phyloP scores from a whole-genome alignment of 495 filamentous ascomycete genomes.

The Amniculicola lignicola region DNA sequence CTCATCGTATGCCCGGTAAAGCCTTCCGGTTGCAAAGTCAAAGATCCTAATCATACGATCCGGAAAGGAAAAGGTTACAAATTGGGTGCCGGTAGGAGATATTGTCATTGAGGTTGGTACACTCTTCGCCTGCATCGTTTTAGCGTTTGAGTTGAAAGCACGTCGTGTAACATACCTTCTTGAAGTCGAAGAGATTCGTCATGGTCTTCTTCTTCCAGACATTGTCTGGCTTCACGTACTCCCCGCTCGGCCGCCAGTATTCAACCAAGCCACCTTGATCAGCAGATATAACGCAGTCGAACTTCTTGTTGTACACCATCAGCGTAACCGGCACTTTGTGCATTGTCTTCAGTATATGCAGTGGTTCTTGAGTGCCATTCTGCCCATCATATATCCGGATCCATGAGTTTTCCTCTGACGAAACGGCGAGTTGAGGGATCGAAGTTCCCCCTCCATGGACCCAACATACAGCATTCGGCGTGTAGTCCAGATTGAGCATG shows the following conservation, averaged over 20 bases:
- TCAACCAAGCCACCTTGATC: constrained; percentile 94
- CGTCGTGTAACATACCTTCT: constrained; percentile 48
- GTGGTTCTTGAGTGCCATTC: constrained; percentile 68
- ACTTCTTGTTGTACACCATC: constrained; percentile 85
- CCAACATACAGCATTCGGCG: constrained; percentile 84
- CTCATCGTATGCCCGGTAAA: constrained; percentile 91
- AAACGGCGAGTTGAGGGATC: constrained; percentile 82
- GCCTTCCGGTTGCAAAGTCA: constrained; percentile 82
- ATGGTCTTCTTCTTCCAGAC: constrained; percentile 90
- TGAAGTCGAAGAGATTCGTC: constrained; percentile 94
- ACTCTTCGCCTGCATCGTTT: constrained; percentile 64
- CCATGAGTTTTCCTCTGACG: constrained; percentile 65
- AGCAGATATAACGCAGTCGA: constrained; percentile 83
- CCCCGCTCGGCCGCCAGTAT: constrained; percentile 81
- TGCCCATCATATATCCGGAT: constrained; percentile 87
- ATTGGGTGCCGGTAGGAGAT: constrained; percentile 77
- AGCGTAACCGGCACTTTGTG: constrained; percentile 76
- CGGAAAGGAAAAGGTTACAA: constrained; percentile 87
- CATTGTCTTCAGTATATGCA: constrained; percentile 70
- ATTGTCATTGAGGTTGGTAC: constrained; percentile 79
- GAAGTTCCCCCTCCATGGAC: constrained; percentile 85
- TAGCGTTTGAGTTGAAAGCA: background rate
- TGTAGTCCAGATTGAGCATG: constrained; percentile 70
- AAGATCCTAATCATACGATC: constrained; percentile 91
- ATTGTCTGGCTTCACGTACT: constrained; percentile 85